Percentiles rank a stretch among this genome's conserved stretches.
phyloP scores from a whole-genome alignment of 495 filamentous ascomycete genomes.

The Cladorrhinum samala region DNA sequence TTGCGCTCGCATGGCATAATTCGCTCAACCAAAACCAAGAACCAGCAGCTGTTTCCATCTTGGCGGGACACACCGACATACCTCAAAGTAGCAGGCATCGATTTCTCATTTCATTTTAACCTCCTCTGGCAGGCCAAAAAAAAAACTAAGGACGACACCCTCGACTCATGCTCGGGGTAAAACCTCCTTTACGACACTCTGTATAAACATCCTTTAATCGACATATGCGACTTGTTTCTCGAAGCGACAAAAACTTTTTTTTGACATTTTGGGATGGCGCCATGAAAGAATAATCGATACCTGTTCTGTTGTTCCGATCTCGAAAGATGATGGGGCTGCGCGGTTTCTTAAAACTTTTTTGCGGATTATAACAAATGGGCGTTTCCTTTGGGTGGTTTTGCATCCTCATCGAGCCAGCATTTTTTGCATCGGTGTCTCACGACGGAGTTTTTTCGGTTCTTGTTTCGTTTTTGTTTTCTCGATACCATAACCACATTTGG shows the following conservation, averaged over 20 bases:
- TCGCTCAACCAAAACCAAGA: conserved; percentile 1
- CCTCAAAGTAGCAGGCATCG: conserved; percentile 29
- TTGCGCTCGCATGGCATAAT: conserved; percentile 13
- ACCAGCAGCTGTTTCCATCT: conserved; percentile 31
- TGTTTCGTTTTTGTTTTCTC: conserved; percentile 17
- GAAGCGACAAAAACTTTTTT: conserved; percentile 25
- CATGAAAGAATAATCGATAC: conserved; percentile 34
- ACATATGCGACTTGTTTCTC: conserved; percentile 23
- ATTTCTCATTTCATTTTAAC: conserved; percentile 24
- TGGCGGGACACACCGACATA: conserved; percentile 32
- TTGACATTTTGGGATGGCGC: conserved; percentile 31
- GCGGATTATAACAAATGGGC: conserved; percentile 21
- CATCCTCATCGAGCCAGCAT: conserved; percentile 23
- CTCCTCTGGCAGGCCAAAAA: conserved; percentile 22
- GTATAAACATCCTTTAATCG: conserved; percentile 33
- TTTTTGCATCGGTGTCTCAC: conserved; percentile 33
- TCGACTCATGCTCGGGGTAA: conserved; percentile 25
- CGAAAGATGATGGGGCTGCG: conserved; percentile 23
- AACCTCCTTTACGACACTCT: conserved; percentile 17
- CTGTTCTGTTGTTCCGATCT: conserved; percentile 23
- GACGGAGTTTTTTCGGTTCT: conserved; percentile 28
- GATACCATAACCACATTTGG: conserved; percentile 31
- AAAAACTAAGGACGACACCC: conserved; percentile 12
- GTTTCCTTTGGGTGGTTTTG: conserved; percentile 29
- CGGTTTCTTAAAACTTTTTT: conserved; percentile 18